Percentiles rank a stretch among this genome's conserved stretches.
Evolutionary conservation across 1,284 basidiomycete species (phyloP).

Genomic region (Pseudozyma sp.): DNA sequence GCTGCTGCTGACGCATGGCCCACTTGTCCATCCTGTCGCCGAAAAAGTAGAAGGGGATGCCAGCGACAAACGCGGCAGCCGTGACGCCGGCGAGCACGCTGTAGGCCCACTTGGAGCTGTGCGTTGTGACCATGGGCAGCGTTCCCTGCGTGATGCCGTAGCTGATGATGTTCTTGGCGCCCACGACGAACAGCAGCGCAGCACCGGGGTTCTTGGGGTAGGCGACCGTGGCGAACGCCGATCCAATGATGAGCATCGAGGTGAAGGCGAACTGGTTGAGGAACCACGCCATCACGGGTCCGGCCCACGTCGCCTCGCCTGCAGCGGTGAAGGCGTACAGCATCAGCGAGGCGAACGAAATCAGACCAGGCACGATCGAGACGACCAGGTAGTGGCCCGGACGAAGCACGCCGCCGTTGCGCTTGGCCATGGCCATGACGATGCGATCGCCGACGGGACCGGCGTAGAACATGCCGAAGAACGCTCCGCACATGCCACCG

Average conservation of each 20-base stretch:
- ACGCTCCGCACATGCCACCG: slow-evolving; percentile 3
- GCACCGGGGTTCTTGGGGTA: slow-evolving; percentile 10
- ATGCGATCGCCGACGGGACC: slow-evolving; percentile 3
- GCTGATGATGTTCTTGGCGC: slow-evolving; percentile 12
- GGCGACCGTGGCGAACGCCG: slow-evolving; percentile 1
- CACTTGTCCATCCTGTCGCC: slow-evolving; percentile 7
- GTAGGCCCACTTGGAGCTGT: slow-evolving; percentile 8
- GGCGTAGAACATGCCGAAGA: slow-evolving; percentile 7
- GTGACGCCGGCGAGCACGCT: slow-evolving; percentile 1
- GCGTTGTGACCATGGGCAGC: slow-evolving; percentile 3
- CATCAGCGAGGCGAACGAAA: neutral
- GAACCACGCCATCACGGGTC: slow-evolving; percentile 1
- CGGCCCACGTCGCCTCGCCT: neutral
- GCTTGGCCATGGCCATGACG: slow-evolving; percentile 9
- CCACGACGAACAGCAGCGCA: slow-evolving; percentile 1
- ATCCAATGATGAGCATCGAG: slow-evolving; percentile 4
- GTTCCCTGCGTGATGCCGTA: slow-evolving; percentile 11
- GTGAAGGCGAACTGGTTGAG: slow-evolving; percentile 7
- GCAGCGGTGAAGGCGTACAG: slow-evolving; percentile 2
- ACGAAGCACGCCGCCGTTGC: slow-evolving; percentile 6
- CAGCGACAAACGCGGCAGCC: neutral
- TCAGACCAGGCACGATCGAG: neutral
- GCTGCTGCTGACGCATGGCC: slow-evolving; percentile 10
- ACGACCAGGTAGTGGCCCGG: slow-evolving; percentile 7
- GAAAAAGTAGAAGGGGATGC: slow-evolving; percentile 6